Evolutionary conservation across 2,329 filamentous ascomycete genomes (phyloP).

Genomic region (Albophoma yamanashiensis): DNA sequence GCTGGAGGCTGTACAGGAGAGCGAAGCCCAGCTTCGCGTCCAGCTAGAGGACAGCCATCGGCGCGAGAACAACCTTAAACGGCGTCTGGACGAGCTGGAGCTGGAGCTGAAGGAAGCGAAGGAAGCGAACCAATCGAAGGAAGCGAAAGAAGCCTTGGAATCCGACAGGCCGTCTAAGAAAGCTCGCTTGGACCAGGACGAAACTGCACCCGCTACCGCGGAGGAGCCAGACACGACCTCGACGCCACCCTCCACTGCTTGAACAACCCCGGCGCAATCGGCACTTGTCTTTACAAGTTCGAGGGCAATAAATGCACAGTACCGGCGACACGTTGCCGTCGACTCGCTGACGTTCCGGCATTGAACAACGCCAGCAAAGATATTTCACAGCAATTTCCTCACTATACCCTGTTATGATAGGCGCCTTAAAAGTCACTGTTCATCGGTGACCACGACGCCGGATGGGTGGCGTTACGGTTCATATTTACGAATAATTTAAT

Average conservation of each 20-base stretch:
- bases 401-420: background rate
- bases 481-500: background rate
- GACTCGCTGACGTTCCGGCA: too few relatives aligned
- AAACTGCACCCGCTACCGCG: background rate
- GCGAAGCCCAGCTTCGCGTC: constrained; percentile 37
- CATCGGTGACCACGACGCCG: background rate
- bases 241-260: background rate
- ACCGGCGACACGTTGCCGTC: background rate
- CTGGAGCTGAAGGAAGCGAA: constrained; percentile 37
- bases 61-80: constrained; percentile 72
- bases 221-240: background rate
- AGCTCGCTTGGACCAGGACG: constrained; percentile 3
- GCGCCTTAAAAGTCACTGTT: background rate
- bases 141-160: constrained; percentile 8
- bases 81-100: constrained; percentile 71
- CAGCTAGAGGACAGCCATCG: constrained; percentile 68
- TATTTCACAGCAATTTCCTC: background rate
- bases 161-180: constrained; percentile 8
- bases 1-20: constrained; percentile 33
- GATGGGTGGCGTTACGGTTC: background rate
- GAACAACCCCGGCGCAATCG: background rate
- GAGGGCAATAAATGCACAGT: background rate
- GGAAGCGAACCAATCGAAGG: constrained; percentile 18
- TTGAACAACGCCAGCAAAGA: background rate
- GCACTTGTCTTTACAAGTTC: background rate